phyloP scores from a whole-genome alignment of 2,329 filamentous ascomycete species.

The Leptographium wingfieldii region DNA sequence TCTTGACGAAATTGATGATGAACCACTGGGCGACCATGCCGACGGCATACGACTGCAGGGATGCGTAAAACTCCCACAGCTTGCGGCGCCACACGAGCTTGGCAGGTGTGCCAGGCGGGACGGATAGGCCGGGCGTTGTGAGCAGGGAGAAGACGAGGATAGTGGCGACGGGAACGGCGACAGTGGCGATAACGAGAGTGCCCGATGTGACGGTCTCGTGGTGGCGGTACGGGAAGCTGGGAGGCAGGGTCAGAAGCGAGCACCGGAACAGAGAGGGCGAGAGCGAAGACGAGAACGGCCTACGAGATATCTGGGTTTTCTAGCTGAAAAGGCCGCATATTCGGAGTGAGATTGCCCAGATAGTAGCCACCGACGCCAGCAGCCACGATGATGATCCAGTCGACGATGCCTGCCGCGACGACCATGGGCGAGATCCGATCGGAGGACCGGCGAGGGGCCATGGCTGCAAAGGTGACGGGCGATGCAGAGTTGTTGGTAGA shows the following conservation, averaged over 20 bases:
- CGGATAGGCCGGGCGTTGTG: constrained; percentile 60
- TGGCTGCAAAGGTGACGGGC: background rate
- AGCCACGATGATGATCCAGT: constrained; percentile 57
- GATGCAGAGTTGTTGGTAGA: too few species aligned
- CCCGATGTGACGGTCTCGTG: constrained; percentile 60
- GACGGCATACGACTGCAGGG: constrained; percentile 69
- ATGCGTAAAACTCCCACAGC: constrained; percentile 81
- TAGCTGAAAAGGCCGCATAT: constrained; percentile 58
- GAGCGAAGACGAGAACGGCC: constrained; percentile 13
- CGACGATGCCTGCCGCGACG: constrained; percentile 54
- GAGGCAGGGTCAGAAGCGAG: background rate
- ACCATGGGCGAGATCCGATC: constrained; percentile 21
- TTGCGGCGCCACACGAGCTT: constrained; percentile 64
- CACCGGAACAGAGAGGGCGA: too few species aligned
- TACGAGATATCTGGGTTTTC: constrained; percentile 65
- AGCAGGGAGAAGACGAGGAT: constrained; percentile 56
- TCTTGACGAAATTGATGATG: constrained; percentile 79
- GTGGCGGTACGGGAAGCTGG: constrained; percentile 54
- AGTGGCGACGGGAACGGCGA: constrained; percentile 52
- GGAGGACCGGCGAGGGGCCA: background rate
- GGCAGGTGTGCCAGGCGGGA: constrained; percentile 48
- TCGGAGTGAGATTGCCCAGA: constrained; percentile 48
- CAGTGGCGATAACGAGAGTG: constrained; percentile 50
- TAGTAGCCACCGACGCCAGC: constrained; percentile 46
- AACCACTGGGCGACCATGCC: constrained; percentile 62